Percentiles rank a stretch among this genome's conserved stretches.
phyloP scores from a whole-genome alignment of 345 rosid species.

The Hevea brasiliensis region DNA sequence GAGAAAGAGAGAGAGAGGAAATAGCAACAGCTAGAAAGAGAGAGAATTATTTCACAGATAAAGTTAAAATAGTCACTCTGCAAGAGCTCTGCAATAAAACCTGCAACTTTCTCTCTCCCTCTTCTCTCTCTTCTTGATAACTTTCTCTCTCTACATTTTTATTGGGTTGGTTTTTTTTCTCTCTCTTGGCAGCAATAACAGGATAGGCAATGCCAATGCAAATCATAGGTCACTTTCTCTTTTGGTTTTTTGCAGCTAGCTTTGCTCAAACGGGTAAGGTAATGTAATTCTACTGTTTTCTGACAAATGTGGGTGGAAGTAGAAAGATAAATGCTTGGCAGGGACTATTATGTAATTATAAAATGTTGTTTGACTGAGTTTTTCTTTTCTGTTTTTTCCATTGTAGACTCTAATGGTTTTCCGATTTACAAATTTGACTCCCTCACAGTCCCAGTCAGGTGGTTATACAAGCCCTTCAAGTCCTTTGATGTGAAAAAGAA shows the following conservation, averaged over 20 bases:
- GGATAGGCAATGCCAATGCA: not conserved
- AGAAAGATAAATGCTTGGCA: not conserved
- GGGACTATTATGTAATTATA: not conserved
- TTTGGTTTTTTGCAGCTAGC: not conserved
- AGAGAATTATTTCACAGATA: slow-evolving; percentile 4
- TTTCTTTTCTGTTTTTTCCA: too few relatives aligned
- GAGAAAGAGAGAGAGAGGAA: not conserved
- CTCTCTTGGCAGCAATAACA: not conserved
- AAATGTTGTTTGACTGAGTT: too few relatives aligned
- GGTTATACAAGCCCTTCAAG: too few relatives aligned
- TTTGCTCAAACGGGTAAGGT: not conserved
- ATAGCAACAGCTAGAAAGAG: slow-evolving; percentile 10
- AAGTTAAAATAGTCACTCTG: slow-evolving; percentile 20
- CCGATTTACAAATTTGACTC: too few relatives aligned
- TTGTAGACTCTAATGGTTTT: too few relatives aligned
- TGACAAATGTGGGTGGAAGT: slow-evolving; percentile 5
- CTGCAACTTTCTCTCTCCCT: slow-evolving; percentile 18
- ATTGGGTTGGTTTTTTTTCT: not conserved
- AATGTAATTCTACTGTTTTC: not conserved
- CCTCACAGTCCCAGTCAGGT: too few relatives aligned
- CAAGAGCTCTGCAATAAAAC: slow-evolving; percentile 20
- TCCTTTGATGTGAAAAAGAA: too few relatives aligned
- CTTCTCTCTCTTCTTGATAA: not conserved
- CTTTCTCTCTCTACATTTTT: not conserved
- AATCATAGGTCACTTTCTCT: slow-evolving; percentile 9